Evolutionary conservation across 2,329 filamentous ascomycete species (phyloP).

Genomic region (Cercospora sp.): DNA sequence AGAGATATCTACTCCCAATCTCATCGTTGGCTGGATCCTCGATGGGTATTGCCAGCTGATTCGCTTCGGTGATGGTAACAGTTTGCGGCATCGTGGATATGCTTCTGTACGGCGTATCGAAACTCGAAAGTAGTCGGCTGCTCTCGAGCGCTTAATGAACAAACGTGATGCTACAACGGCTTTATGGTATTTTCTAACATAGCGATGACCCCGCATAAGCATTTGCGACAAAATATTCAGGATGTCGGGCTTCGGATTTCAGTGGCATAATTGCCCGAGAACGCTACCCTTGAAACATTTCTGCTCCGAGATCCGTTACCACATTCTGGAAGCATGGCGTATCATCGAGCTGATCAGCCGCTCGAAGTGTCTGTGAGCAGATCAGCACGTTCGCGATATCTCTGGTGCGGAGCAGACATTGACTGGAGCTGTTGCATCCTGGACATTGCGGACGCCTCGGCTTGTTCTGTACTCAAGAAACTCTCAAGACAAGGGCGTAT

Average conservation of each 20-base stretch:
- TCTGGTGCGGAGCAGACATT: neutral
- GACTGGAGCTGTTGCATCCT: neutral
- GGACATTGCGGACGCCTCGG: neutral
- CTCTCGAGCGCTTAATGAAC: neutral
- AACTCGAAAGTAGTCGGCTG: neutral
- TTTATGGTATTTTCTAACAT: neutral
- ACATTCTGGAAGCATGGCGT: neutral
- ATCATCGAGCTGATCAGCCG: neutral
- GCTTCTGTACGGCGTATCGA: neutral
- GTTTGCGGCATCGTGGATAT: neutral
- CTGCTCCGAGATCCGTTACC: neutral
- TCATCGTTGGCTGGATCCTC: constrained; percentile 4
- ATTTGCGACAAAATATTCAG: neutral
- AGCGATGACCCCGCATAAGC: neutral
- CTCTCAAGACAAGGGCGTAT: neutral
- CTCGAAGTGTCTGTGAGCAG: neutral
- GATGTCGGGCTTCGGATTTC: neutral
- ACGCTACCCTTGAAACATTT: neutral
- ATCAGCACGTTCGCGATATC: neutral
- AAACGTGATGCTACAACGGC: neutral
- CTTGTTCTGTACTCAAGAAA: neutral
- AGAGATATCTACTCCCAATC: constrained; percentile 15
- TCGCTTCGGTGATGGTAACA: neutral
- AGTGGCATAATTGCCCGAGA: neutral
- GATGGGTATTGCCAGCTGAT: neutral